A percentile compares a stretch with the other conserved stretches of the same genome.
Evolutionary conservation across 805 yeast species (phyloP).

Genomic region (Ogataea parapolymorpha): DNA sequence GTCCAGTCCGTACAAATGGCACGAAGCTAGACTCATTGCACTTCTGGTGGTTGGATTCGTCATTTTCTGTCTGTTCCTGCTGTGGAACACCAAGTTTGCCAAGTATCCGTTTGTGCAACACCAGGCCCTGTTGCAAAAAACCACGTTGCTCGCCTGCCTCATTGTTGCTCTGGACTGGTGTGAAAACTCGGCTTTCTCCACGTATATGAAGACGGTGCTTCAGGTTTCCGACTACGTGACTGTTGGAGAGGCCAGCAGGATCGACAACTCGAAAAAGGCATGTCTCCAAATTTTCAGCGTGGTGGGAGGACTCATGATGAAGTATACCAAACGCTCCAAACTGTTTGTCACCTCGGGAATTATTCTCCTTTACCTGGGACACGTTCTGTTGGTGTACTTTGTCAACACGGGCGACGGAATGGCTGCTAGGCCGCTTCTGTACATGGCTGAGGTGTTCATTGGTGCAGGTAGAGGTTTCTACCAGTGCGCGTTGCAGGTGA

Average conservation of each 20-base stretch:
- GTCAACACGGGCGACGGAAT: neutral
- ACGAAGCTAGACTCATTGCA: constrained; percentile 1
- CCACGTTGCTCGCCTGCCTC: constrained; percentile 1
- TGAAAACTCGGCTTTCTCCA: constrained; percentile 3
- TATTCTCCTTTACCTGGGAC: neutral
- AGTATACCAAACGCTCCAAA: constrained; percentile 3
- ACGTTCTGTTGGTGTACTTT: constrained; percentile 1
- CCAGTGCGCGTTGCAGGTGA: constrained; percentile 4
- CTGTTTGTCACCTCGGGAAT: constrained; percentile 1
- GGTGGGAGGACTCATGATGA: constrained; percentile 3
- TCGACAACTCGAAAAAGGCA: constrained; percentile 6
- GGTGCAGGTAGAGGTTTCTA: constrained; percentile 3
- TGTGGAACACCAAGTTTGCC: constrained; percentile 3
- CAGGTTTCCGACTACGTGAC: constrained; percentile 5
- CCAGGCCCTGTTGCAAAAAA: neutral
- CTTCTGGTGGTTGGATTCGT: constrained; percentile 5
- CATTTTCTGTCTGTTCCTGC: constrained; percentile 2
- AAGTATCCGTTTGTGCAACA: constrained; percentile 5
- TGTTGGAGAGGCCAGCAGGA: constrained; percentile 5
- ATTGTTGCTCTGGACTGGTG: constrained; percentile 4
- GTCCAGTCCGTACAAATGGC: constrained; percentile 4
- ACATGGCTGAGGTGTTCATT: constrained; percentile 4
- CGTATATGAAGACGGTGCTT: constrained; percentile 3
- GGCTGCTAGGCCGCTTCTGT: neutral
- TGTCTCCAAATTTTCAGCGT: constrained; percentile 4